Evolutionary conservation across 371 early-diverging fungal genomes (phyloP).

Genomic region (Mucor sp.): DNA sequence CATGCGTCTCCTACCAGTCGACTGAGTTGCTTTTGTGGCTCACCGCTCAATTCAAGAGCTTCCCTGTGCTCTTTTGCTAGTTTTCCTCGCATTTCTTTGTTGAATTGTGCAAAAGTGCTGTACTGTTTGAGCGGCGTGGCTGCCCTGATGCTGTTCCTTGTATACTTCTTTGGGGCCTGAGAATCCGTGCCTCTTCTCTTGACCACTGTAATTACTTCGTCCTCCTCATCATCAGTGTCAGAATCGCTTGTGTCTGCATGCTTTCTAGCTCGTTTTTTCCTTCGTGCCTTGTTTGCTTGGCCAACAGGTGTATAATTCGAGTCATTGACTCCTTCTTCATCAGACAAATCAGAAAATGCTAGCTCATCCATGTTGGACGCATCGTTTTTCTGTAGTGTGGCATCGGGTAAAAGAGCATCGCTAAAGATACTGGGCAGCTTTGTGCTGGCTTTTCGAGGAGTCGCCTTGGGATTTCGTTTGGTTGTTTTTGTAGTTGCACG

Average conservation of each 20-base stretch:
- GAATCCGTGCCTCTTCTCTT: background rate
- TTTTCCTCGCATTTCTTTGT: background rate
- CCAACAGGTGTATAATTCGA: background rate
- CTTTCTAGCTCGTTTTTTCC: background rate
- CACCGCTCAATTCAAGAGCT: background rate
- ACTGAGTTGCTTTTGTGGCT: background rate
- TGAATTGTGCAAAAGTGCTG: background rate
- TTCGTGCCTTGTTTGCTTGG: background rate
- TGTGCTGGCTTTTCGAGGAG: background rate
- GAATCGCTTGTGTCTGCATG: background rate
- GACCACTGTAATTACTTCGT: background rate
- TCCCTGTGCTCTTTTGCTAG: background rate
- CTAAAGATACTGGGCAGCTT: background rate
- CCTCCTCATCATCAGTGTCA: background rate
- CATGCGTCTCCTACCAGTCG: background rate
- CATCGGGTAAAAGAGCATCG: background rate
- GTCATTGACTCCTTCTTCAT: background rate
- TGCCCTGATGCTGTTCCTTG: background rate
- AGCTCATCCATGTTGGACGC: background rate
- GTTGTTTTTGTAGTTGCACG: background rate
- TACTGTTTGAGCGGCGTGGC: background rate
- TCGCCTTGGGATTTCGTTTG: background rate
- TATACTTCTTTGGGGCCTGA: background rate
- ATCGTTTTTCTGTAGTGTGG: background rate
- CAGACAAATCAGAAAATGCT: background rate